Evolutionary conservation across 1,284 basidiomycete species (phyloP).

Genomic region (Microbotryum saponariae): DNA sequence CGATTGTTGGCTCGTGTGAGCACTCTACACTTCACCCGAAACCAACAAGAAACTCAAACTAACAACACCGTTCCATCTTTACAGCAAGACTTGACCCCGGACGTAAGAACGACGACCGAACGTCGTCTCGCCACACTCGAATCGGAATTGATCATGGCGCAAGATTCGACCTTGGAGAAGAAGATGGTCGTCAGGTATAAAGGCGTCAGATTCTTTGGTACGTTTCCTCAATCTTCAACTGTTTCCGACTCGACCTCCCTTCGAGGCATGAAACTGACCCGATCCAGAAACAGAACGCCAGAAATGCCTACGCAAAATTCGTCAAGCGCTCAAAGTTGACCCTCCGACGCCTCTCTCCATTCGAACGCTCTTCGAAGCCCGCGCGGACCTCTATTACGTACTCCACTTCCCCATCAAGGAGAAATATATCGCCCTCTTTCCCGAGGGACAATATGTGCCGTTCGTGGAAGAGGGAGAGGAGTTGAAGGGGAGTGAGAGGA

Average conservation of each 20-base stretch:
- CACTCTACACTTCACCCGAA: background rate
- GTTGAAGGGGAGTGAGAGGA: background rate
- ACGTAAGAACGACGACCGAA: slow-evolving; percentile 21
- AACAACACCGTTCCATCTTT: background rate
- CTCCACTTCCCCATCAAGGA: slow-evolving; percentile 26
- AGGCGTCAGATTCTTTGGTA: slow-evolving; percentile 32
- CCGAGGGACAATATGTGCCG: slow-evolving; percentile 26
- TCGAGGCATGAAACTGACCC: background rate
- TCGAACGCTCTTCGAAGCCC: slow-evolving; percentile 9
- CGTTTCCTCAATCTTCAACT: background rate
- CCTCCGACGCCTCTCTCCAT: too few relatives aligned
- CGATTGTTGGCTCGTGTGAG: slow-evolving; percentile 23
- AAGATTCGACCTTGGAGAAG: slow-evolving; percentile 16
- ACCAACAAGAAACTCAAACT: too few relatives aligned
- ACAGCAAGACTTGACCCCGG: slow-evolving; percentile 28
- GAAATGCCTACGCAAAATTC: slow-evolving; percentile 30
- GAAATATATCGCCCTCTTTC: slow-evolving; percentile 33
- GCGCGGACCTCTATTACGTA: slow-evolving; percentile 29
- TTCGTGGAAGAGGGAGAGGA: background rate
- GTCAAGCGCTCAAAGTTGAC: slow-evolving; percentile 8
- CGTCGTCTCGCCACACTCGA: slow-evolving; percentile 21
- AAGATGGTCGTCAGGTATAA: slow-evolving; percentile 31
- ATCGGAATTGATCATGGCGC: slow-evolving; percentile 15
- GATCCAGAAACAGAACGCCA: slow-evolving; percentile 20
- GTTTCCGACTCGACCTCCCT: too few relatives aligned